A percentile compares a stretch with the other conserved stretches of the same genome.
These are phyloP conservation scores for Bryum argenteum DNA, from an alignment of 225 moss, liverwort and hornwort genomes.

Conservation along the genomic window DNA sequence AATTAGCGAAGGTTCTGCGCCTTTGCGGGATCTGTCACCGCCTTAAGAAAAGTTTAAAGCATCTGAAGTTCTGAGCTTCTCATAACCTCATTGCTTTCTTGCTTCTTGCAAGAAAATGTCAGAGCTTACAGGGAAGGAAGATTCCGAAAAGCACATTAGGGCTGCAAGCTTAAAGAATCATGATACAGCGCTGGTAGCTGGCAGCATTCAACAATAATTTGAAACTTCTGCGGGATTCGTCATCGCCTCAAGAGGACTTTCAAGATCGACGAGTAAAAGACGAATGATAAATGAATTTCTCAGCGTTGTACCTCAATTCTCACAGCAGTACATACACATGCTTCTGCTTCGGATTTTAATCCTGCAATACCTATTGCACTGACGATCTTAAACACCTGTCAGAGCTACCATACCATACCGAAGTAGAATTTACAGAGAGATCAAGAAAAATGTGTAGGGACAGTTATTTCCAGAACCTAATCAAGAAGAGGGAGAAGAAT, in stretches of 20 bases:
- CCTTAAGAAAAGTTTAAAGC: conserved; percentile 1
- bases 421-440: conserved; percentile 1
- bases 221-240: conserved; percentile 50
- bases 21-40: conserved; percentile 53
- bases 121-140: background rate
- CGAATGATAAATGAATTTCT: conserved; percentile 1
- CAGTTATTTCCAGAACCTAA: conserved; percentile 18
- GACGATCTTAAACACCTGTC: background rate
- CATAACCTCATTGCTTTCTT: background rate
- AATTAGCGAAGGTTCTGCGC: conserved; percentile 54
- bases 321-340: conserved; percentile 14
- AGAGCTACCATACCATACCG: conserved; percentile 17
- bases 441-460: background rate
- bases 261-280: conserved; percentile 5
- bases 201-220: conserved; percentile 62
- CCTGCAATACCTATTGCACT: conserved; percentile 24
- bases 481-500: background rate
- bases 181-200: conserved; percentile 37
- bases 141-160: background rate
- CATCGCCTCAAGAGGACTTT: conserved; percentile 26
- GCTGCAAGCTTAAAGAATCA: background rate
- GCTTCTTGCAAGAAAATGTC: background rate
- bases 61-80: conserved; percentile 14
- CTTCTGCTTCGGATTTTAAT: conserved; percentile 18
- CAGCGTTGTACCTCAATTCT: conserved; percentile 16